phyloP scores from a whole-genome alignment of 495 filamentous ascomycete species.

The Tuber calosporum region DNA sequence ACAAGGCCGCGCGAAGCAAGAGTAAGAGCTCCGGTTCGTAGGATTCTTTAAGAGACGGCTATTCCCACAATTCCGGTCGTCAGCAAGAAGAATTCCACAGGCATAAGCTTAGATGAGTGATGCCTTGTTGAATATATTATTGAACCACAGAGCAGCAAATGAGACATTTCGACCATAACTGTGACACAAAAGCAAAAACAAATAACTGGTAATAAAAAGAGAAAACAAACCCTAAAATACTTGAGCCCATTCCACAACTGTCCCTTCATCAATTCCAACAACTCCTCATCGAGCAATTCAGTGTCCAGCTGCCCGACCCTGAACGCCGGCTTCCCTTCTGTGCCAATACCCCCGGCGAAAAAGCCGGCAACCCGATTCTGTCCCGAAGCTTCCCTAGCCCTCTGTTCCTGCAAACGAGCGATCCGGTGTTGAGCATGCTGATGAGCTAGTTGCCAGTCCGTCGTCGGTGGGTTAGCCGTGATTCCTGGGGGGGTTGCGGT shows the following conservation, averaged over 20 bases:
- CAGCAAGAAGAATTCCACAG: background rate
- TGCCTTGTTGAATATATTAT: too few species aligned
- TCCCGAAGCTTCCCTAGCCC: constrained; percentile 20
- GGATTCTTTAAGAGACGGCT: constrained; percentile 48
- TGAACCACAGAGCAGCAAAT: too few species aligned
- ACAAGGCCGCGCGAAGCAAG: constrained; percentile 67
- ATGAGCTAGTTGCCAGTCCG: constrained; percentile 41
- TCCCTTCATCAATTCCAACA: constrained; percentile 72
- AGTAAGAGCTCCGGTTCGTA: constrained; percentile 69
- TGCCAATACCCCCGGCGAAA: constrained; percentile 57
- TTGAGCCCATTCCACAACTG: constrained; percentile 87
- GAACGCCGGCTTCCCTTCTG: constrained; percentile 76
- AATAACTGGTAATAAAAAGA: constrained; percentile 18
- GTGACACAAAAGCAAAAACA: constrained; percentile 1
- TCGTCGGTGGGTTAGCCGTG: constrained; percentile 17
- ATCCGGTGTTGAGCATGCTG: constrained; percentile 38
- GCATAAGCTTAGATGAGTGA: too few species aligned
- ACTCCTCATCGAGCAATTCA: constrained; percentile 88
- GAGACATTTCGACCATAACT: constrained; percentile 11
- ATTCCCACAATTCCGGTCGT: constrained; percentile 5
- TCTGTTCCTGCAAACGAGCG: constrained; percentile 25
- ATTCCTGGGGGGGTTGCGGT: constrained; percentile 14
- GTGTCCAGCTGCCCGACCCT: constrained; percentile 95
- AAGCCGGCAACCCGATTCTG: constrained; percentile 21
- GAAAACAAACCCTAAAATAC: constrained; percentile 62